Conservation (phyloP, 164 flowering plant species). For the Annona squamosa region DNA sequence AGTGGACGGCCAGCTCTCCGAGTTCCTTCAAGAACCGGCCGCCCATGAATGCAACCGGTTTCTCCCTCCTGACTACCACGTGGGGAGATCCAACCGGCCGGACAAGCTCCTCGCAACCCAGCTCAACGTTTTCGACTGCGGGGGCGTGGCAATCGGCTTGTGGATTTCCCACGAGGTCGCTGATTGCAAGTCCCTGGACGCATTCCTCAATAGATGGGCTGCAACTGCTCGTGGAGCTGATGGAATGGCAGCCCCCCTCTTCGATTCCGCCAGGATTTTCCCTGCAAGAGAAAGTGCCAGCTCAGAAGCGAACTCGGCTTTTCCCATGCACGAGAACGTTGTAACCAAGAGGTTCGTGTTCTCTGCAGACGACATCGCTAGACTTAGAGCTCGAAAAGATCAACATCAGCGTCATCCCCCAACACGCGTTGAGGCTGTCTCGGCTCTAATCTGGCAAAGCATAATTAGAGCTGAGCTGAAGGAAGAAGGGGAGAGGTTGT, state of each 20-base stretch:
- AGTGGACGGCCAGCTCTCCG: not conserved
- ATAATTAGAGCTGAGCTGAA: not conserved
- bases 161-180: constrained; percentile 21
- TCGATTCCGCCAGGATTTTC: not conserved
- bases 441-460: constrained; percentile 2
- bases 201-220: constrained; percentile 15
- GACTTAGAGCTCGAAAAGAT: not conserved
- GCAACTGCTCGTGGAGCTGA: constrained; percentile 2
- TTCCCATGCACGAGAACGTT: not conserved
- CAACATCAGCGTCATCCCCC: not conserved
- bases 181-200: too few species aligned
- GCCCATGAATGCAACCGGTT: not conserved
- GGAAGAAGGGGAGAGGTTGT: not conserved
- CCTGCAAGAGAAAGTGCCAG: not conserved
- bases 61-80: constrained; percentile 20
- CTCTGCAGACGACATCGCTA: not conserved
- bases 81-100: not conserved
- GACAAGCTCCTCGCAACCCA: constrained; percentile 12
- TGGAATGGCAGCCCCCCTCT: not conserved
- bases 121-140: constrained; percentile 17
- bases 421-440: constrained; percentile 3
- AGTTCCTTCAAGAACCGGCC: not conserved
- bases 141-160: constrained; percentile 21
- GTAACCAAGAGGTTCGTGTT: not conserved
- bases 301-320: not conserved